phyloP scores from a whole-genome alignment of 306 rosid species.

The Vigna mungo region DNA sequence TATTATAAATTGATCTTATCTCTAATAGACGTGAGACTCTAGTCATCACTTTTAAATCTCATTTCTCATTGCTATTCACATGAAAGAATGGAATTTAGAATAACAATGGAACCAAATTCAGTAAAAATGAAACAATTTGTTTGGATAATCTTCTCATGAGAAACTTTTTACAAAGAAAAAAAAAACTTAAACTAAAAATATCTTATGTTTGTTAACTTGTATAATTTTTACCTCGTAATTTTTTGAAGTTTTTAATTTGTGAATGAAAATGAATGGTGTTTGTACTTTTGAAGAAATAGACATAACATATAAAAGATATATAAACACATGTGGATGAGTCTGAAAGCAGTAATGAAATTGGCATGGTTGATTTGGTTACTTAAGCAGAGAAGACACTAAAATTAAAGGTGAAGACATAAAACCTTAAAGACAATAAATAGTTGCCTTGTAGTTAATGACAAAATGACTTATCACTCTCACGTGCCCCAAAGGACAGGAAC shows the following conservation, averaged over 20 bases:
- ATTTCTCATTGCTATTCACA: neutral
- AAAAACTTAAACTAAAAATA: too few species aligned
- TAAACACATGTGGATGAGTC: neutral
- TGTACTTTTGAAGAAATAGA: neutral
- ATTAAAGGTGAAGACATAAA: neutral
- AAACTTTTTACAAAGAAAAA: too few species aligned
- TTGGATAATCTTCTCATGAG: too few species aligned
- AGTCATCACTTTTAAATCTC: neutral
- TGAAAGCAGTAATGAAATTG: constrained; percentile 15
- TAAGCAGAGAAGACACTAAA: neutral
- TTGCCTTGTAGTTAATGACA: constrained; percentile 21
- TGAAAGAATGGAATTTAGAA: neutral
- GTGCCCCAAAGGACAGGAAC: constrained; percentile 46
- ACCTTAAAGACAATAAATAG: constrained; percentile 12
- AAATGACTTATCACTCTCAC: constrained; percentile 42
- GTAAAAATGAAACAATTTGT: too few species aligned
- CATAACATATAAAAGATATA: neutral
- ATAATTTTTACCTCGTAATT: too few species aligned
- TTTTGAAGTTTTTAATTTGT: too few species aligned
- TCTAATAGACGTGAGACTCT: too few species aligned
- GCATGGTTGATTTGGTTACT: neutral
- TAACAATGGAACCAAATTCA: too few species aligned
- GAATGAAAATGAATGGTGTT: too few species aligned
- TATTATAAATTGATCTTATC: too few species aligned
- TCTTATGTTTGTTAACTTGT: too few species aligned